Evolutionary conservation across 2,329 filamentous ascomycete species (phyloP).

Genomic region (Pseudocercospora musae): DNA sequence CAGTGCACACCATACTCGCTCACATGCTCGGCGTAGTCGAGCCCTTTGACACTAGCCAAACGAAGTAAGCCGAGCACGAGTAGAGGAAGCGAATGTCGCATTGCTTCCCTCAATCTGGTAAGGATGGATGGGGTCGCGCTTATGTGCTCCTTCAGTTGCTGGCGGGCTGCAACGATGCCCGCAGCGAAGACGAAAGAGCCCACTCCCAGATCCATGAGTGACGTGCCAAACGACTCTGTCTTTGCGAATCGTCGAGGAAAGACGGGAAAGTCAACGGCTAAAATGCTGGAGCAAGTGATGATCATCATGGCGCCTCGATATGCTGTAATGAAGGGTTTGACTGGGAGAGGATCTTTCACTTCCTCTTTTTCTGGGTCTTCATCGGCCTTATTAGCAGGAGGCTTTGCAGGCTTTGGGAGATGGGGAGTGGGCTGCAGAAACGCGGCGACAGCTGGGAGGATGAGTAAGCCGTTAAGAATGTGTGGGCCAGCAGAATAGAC

Average conservation of each 20-base stretch:
- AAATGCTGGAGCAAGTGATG: slow-evolving; percentile 81
- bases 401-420: slow-evolving; percentile 31
- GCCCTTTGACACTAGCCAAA: slow-evolving; percentile 82
- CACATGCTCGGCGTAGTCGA: slow-evolving; percentile 96
- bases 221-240: slow-evolving; percentile 98
- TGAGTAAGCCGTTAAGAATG: slow-evolving; percentile 69
- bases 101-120: slow-evolving; percentile 61
- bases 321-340: slow-evolving; percentile 87
- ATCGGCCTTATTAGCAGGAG: slow-evolving; percentile 21
- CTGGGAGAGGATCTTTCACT: slow-evolving; percentile 57
- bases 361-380: slow-evolving; percentile 16
- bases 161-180: slow-evolving; percentile 82
- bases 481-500: slow-evolving; percentile 74
- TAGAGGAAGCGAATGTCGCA: slow-evolving; percentile 80
- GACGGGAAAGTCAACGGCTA: slow-evolving; percentile 92
- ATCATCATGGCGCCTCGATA: slow-evolving; percentile 92
- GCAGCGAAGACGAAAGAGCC: slow-evolving; percentile 96
- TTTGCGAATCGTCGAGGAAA: slow-evolving; percentile 96
- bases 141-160: slow-evolving; percentile 63
- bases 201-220: slow-evolving; percentile 97
- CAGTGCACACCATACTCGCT: slow-evolving; percentile 97
- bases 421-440: slow-evolving; percentile 45
- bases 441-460: slow-evolving; percentile 60
- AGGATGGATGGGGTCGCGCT: slow-evolving; percentile 46
- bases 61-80: slow-evolving; percentile 75